phyloP scores from a whole-genome alignment of 2,329 filamentous ascomycete genomes.

The Aspergillus udagawae region DNA sequence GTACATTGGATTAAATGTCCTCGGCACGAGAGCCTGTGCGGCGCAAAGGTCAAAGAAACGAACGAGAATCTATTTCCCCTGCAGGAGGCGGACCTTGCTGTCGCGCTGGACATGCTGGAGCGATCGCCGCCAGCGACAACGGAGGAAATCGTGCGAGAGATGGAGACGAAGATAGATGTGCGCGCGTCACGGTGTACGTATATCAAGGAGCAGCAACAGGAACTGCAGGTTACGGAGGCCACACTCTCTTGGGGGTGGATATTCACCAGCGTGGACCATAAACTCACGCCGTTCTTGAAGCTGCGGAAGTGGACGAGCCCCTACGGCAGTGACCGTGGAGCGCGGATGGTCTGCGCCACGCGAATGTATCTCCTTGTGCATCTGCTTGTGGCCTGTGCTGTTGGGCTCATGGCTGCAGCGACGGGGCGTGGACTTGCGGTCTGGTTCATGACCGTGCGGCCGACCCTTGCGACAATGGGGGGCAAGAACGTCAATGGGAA shows the following conservation, averaged over 20 bases:
- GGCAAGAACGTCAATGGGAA: constrained; percentile 2
- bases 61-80: background rate
- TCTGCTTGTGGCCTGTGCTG: constrained; percentile 1
- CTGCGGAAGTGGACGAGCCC: constrained; percentile 1
- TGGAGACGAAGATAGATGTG: background rate
- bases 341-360: background rate
- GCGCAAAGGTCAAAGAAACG: background rate
- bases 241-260: background rate
- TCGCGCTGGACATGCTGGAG: background rate
- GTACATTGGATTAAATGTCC: constrained; percentile 1
- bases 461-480: constrained; percentile 1
- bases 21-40: background rate
- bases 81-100: background rate
- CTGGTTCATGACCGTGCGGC: constrained; percentile 1
- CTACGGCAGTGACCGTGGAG: background rate
- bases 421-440: constrained; percentile 1
- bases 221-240: background rate
- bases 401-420: constrained; percentile 1
- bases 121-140: background rate
- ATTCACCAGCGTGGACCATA: background rate
- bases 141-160: background rate
- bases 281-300: background rate
- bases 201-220: background rate
- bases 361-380: constrained; percentile 3
- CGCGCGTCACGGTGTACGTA: background rate